Base-by-base conservation (phyloP, 2,329 filamentous ascomycete species). In the Talaromyces islandicus region DNA sequence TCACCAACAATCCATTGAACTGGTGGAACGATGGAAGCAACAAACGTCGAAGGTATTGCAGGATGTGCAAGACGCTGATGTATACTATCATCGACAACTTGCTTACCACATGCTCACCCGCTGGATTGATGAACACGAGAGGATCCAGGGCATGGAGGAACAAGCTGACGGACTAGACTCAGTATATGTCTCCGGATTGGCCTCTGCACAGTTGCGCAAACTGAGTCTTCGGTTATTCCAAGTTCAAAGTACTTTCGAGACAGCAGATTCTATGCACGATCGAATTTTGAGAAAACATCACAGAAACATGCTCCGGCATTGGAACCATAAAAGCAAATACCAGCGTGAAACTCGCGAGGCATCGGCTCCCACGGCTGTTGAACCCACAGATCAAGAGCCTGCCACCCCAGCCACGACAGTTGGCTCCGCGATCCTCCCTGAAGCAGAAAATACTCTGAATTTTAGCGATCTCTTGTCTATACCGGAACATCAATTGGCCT, bases 151-250 rank as follows among this genome's bases (percentile, higher is more conserved):
- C 25, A 62, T 77, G 64, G 69, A 77, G 57, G 71, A 77, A 25
- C 76, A 80, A 66, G 83, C 83, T 12, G 61, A 73, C 3, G 69
- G 73, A 1, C 74, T 83, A 38, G 69, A 77, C 56, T 76, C 78
- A 27, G 74, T 81, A 60, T 79, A 78, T 48, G 71, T 79, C 4
- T 76, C 81, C 12, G 71, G 77, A 25, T 71, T 78, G 4, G 79
- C 82, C 14, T 75, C 76, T 11, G 73, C 72, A 14, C 77, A 76
- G 25, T 72, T 86, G 60, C 83, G 82, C 67, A 83, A 80, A 65
- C 71, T 86, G n/a, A 83, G 82, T 57, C 81, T 85, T 71, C 79
- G 79, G 7, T 73, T 83, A 2, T 86, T 86, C 71, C 82, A 84
- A 46, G 72, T 83, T 4, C 75, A 76, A 25, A 78, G 79, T 56